phyloP scores from a whole-genome alignment of 805 yeast genomes.

The Henningerozyma blattae region DNA sequence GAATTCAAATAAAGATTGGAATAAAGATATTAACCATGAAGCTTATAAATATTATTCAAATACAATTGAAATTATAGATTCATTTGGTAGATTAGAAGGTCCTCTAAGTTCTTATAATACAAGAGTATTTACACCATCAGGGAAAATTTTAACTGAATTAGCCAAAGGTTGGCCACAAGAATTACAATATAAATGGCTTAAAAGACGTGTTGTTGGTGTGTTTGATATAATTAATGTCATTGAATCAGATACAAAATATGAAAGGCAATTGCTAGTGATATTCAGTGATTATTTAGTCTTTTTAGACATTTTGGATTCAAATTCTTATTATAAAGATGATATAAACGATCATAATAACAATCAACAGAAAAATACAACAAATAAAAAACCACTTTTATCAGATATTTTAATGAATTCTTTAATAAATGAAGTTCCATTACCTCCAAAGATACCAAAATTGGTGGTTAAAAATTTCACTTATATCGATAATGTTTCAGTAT shows the following conservation, averaged over 20 bases:
- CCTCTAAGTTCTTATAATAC: conserved; percentile 38
- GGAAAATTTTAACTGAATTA: conserved; percentile 72
- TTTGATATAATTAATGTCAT: conserved; percentile 33
- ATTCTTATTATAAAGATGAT: conserved; percentile 12
- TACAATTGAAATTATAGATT: conserved; percentile 57
- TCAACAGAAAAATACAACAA: background rate
- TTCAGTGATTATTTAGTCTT: conserved; percentile 74
- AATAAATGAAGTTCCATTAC: conserved; percentile 71
- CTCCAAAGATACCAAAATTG: conserved; percentile 52
- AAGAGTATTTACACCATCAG: conserved; percentile 82
- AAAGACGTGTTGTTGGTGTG: conserved; percentile 74
- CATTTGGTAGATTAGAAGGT: conserved; percentile 54
- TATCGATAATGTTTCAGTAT: conserved; percentile 42
- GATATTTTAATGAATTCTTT: conserved; percentile 85
- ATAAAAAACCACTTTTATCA: conserved; percentile 44
- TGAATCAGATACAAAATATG: conserved; percentile 20
- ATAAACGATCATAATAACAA: background rate
- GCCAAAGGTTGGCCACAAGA: conserved; percentile 83
- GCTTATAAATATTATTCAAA: conserved; percentile 35
- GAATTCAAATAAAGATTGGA: conserved; percentile 35
- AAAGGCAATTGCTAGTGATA: conserved; percentile 49
- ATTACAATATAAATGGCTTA: conserved; percentile 79
- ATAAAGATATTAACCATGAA: conserved; percentile 11
- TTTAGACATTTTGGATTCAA: conserved; percentile 39
- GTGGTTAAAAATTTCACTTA: conserved; percentile 57